Base-by-base conservation (phyloP, 495 filamentous ascomycete species). In the Pyronema domesticum region DNA sequence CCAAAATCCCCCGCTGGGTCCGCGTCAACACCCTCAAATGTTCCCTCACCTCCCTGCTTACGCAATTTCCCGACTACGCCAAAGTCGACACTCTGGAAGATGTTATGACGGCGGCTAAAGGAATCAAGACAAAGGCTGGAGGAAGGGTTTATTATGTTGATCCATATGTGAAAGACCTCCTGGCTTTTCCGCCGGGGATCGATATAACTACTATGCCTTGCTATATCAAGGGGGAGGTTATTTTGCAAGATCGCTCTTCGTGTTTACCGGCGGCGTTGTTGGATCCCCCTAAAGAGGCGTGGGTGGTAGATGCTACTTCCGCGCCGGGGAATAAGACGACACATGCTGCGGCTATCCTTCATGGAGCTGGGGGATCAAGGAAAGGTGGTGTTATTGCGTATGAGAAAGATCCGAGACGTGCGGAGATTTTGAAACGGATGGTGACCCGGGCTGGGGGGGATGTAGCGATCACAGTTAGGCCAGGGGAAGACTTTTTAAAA, bases 251-350 rank as follows among this genome's bases (percentile, higher is more conserved):
- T 65, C 95, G 94, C 64, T 93, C 91, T 1, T 94, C 86, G 0
- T 98, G 91, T 60, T 95, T 98, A 59, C 89, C 91, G 4, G 91
- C 89, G 0, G 85, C 86, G 63, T 70, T 98, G 0, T 69, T 95
- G 0, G 77, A 87, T 51, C 75, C 79, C 4, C 62, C 63, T 0
- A 58, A 71, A 48, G 73, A 79, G 53, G 86, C 83, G 1, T 79
- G 89, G 57, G 69, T 94, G 15, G 73, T 96, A 4, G 91, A 98
- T 69, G 83, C 85, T 0, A 95, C 89, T 64, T 82, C 91, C 0
- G 91, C 91, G 6, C 91, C 91, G 6, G 91, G 91, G 7, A 98
- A 98, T 63, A 98, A 98, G 68, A 95, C 91, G 1, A 95, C 91
- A 3, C 91, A 96, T 70, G 68, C 95, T 46, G 87, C 88, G 9